Percentiles rank a stretch among this genome's conserved stretches.
Evolutionary conservation across 441 rosid species (phyloP).

Genomic region (Gossypium laxum): DNA sequence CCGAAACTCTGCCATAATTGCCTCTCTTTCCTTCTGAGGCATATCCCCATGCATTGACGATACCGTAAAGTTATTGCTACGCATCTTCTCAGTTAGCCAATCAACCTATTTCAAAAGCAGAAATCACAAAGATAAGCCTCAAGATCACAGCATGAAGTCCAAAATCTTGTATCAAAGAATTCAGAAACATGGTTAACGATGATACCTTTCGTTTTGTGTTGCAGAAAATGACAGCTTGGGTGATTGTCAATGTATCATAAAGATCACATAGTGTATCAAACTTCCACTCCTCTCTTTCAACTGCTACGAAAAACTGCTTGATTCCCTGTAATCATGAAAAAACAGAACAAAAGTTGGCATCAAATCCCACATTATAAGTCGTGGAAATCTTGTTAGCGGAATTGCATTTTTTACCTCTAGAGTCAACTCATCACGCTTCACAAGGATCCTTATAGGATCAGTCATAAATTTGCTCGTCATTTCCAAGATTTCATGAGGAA

Average conservation of each 20-base stretch:
- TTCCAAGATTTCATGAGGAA: conserved; percentile 96
- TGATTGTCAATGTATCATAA: conserved; percentile 80
- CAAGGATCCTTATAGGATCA: conserved; percentile 90
- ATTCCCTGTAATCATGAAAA: conserved; percentile 47
- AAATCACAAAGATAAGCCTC: background rate
- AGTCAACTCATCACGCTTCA: conserved; percentile 96
- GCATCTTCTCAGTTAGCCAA: conserved; percentile 94
- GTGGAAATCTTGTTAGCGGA: background rate
- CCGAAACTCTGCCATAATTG: conserved; percentile 74
- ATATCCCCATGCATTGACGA: conserved; percentile 98
- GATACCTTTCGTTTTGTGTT: conserved; percentile 84
- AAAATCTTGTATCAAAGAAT: background rate
- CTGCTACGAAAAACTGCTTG: conserved; percentile 86
- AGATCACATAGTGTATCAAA: conserved; percentile 93
- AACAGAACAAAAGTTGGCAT: conserved; percentile 15
- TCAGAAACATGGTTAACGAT: background rate
- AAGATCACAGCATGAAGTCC: background rate
- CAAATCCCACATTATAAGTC: background rate
- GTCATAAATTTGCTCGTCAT: conserved; percentile 92
- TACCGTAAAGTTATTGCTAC: conserved; percentile 71
- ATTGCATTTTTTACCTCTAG: conserved; percentile 47
- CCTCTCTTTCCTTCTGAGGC: conserved; percentile 95
- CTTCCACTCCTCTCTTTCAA: conserved; percentile 96
- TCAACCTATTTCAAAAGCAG: conserved; percentile 52
- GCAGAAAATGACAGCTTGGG: conserved; percentile 95